phyloP scores from a whole-genome alignment of 768 basidiomycete genomes.

The Serendipita indica region DNA sequence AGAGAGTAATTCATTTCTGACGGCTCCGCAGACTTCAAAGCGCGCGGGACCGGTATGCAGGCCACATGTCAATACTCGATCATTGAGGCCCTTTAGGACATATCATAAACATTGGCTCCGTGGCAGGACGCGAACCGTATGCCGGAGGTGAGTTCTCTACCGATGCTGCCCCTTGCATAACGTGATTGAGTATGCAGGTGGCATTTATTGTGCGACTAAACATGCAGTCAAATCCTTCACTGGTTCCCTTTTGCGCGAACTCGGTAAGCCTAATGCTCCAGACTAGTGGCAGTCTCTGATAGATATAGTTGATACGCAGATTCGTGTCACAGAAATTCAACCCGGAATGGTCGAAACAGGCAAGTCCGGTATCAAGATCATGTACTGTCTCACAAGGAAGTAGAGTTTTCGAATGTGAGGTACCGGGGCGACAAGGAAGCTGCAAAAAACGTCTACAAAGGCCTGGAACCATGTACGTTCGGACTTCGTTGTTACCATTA shows the following conservation, averaged over 20 bases:
- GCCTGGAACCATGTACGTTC: constrained; percentile 67
- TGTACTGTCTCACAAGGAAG: background rate
- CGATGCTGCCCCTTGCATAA: constrained; percentile 20
- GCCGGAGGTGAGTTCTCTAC: constrained; percentile 85
- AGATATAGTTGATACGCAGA: constrained; percentile 58
- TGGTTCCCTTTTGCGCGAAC: constrained; percentile 62
- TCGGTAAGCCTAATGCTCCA: constrained; percentile 20
- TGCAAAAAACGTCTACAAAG: constrained; percentile 84
- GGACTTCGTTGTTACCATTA: background rate
- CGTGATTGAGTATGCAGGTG: background rate
- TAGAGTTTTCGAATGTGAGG: constrained; percentile 79
- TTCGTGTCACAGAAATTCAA: constrained; percentile 88
- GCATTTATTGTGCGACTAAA: constrained; percentile 17
- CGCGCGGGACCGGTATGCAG: constrained; percentile 32
- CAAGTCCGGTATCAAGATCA: background rate
- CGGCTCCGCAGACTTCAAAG: constrained; percentile 51
- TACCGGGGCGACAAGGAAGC: constrained; percentile 71
- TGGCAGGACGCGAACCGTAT: constrained; percentile 81
- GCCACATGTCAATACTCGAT: background rate
- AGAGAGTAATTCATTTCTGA: too few relatives aligned
- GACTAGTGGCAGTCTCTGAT: background rate
- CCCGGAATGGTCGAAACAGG: constrained; percentile 80
- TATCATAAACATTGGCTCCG: constrained; percentile 88
- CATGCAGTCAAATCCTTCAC: constrained; percentile 67
- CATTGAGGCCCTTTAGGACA: constrained; percentile 37